Evolutionary conservation across 805 yeast genomes (phyloP), one percentile per base, ranked within the genome.

Genomic region (Wickerhamomyces sydowiorum): DNA sequence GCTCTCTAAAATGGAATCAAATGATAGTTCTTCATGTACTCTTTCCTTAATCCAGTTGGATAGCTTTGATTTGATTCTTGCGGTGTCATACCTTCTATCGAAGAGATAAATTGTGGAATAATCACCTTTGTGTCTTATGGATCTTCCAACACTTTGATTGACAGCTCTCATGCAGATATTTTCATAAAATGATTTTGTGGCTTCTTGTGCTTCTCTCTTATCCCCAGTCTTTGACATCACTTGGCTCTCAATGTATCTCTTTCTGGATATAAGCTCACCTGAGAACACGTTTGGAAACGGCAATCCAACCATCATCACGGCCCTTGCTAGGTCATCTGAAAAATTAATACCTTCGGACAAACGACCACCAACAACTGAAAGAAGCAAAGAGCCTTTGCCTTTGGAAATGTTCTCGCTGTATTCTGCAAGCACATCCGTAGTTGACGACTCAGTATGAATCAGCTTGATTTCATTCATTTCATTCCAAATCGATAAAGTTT

Each of bases 311-410:
- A 91, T 82, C 2, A 86, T 66, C 0, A 91, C 90, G 0, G 86
- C 89, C 44, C 97, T 69, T 1, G 96, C 96, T n/a, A 91, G 64
- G 31, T 82, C 79, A 54, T 89, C 91, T 10, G 90, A 76, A 59
- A 91, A 90, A 57, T 90, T 90, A 34, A 90, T 91, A 5, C 98
- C 98, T 60, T 90, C 98, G 0, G 96, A 86, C 64, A 90, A 70
- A 54, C 83, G 83, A 0, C 97, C 98, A 2, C 96, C 96, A 14
- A 91, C 95, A 1, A 91, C 96, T 0, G 96, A 80, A 23, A 91
- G 66, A 5, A 90, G 60, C 2, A 85, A 51, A 0, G 95, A 90
- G 1, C 93, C 91, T 5, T 56, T 49, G 0, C 59, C 54, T 3
- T 54, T 49, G 3, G 50, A 40, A 10, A 82, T 69, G 1, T 66